These are phyloP conservation scores for Puccinia novopanici DNA, from an alignment of 1,284 basidiomycete species.

Conservation along the genomic window DNA sequence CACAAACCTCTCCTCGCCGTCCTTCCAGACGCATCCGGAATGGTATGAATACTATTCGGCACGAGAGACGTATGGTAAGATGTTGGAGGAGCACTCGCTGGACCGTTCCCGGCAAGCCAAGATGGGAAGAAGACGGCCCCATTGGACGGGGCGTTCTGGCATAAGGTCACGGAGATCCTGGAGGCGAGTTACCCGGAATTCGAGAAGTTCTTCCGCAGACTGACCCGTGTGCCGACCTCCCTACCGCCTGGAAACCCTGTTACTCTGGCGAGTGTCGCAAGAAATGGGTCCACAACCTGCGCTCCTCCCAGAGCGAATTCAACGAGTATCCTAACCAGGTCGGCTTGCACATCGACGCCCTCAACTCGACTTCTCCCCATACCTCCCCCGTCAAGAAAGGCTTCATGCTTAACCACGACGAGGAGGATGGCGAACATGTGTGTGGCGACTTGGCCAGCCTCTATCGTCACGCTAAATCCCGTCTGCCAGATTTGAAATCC, in stretches of 20 bases:
- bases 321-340: constrained; percentile 46
- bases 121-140: constrained; percentile 41
- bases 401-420: constrained; percentile 17
- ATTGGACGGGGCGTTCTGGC: constrained; percentile 66
- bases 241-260: constrained; percentile 40
- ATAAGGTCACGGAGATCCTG: too few species aligned
- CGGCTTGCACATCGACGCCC: constrained; percentile 31
- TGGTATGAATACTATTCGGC: constrained; percentile 68
- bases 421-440: constrained; percentile 48
- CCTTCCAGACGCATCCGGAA: constrained; percentile 59
- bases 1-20: constrained; percentile 54
- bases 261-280: constrained; percentile 49
- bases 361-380: background rate
- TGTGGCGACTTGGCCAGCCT: constrained; percentile 51
- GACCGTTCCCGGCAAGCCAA: constrained; percentile 6
- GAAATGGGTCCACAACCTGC: constrained; percentile 48
- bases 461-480: constrained; percentile 30
- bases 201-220: constrained; percentile 40
- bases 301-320: constrained; percentile 47
- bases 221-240: constrained; percentile 27
- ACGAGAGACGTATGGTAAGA: constrained; percentile 61
- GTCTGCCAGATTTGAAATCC: constrained; percentile 9
- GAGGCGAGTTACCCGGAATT: constrained; percentile 38
- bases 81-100: constrained; percentile 49
- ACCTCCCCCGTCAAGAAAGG: background rate